Evolutionary conservation across 73 alveolate genomes (phyloP), one percentile per base, ranked within the genome.

Genomic region (Uronychia binucleata): DNA sequence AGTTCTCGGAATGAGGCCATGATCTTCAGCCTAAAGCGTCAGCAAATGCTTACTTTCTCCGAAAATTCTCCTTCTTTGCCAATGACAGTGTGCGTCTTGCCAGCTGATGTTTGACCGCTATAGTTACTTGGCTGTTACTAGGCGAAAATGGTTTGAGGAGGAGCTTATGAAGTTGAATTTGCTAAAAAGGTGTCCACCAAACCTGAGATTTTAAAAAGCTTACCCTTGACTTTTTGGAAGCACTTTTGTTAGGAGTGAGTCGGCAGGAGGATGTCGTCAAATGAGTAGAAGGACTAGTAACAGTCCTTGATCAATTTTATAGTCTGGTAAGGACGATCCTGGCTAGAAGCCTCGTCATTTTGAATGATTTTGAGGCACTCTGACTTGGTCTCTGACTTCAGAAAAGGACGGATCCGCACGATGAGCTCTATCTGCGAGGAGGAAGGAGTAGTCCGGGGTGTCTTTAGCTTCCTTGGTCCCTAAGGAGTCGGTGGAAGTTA

Each of bases 21-120:
- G 26, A 13, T 32, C 34, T 30, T 86, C 88, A 25, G 30, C 32
- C 79, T 30, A 30, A 78, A 78, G 1, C 1, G 75, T 46, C 67
- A 46, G n/a, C 67, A 46, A 46, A 19, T 11, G 29, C 34, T 78
- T 34, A 27, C 35, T 1, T 32, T 34, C 33, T 78, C 32, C 75
- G 32, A 28, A 13, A 78, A 83, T n/a, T 25, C 75, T 26, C 75
- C 78, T n/a, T 83, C 80, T 32, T 86, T 81, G 14, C 93, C 94
- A 33, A 83, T 81, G 28, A 88, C 81, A 28, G 85, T 34, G 75
- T 88, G 81, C 5, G 94, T 88, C 57, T 88, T 88, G 1, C 94
- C 94, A 26, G 94, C 94, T n/a, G 90, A 91, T 46, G 94, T 88
- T 67, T 88, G 67, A 1, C 94, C 94, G 58, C 88, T 81, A 28